A percentile compares a stretch with the other conserved stretches of the same genome.
Conservation (phyloP, 2,329 filamentous ascomycete genomes). For the Nemania diffusa region DNA sequence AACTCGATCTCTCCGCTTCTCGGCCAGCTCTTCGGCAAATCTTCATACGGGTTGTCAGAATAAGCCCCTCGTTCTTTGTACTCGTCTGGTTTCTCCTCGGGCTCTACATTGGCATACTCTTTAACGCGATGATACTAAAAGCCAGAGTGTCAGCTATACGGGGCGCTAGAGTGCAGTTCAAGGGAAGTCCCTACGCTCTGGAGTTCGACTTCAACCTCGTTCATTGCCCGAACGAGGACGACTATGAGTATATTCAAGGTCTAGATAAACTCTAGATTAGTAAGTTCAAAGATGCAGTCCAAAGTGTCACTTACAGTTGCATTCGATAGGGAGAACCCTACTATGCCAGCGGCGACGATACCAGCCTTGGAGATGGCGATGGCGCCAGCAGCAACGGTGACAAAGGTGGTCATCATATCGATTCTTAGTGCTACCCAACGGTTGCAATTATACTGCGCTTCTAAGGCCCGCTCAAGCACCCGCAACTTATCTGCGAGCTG, state of each 20-base stretch:
- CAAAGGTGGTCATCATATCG: slow-evolving; percentile 64
- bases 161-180: background rate
- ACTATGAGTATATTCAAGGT: slow-evolving; percentile 63
- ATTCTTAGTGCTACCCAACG: slow-evolving; percentile 67
- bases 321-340: slow-evolving; percentile 67
- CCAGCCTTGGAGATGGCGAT: slow-evolving; percentile 62
- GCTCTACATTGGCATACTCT: slow-evolving; percentile 59
- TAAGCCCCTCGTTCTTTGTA: slow-evolving; percentile 55
- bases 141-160: background rate
- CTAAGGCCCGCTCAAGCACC: slow-evolving; percentile 57
- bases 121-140: slow-evolving; percentile 60
- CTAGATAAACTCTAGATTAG: slow-evolving; percentile 36
- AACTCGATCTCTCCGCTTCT: slow-evolving; percentile 61
- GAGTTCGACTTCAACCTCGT: slow-evolving; percentile 67
- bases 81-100: slow-evolving; percentile 57
- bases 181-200: slow-evolving; percentile 59
- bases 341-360: slow-evolving; percentile 61
- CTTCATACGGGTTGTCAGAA: slow-evolving; percentile 52
- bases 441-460: slow-evolving; percentile 66
- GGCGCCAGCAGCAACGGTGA: slow-evolving; percentile 61
- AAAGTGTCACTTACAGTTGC: slow-evolving; percentile 54
- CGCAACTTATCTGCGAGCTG: slow-evolving; percentile 63
- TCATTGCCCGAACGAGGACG: slow-evolving; percentile 62
- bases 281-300: background rate
- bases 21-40: slow-evolving; percentile 58